phyloP scores from a whole-genome alignment of 2,329 filamentous ascomycete genomes.

The Penicillium hesseltinei region DNA sequence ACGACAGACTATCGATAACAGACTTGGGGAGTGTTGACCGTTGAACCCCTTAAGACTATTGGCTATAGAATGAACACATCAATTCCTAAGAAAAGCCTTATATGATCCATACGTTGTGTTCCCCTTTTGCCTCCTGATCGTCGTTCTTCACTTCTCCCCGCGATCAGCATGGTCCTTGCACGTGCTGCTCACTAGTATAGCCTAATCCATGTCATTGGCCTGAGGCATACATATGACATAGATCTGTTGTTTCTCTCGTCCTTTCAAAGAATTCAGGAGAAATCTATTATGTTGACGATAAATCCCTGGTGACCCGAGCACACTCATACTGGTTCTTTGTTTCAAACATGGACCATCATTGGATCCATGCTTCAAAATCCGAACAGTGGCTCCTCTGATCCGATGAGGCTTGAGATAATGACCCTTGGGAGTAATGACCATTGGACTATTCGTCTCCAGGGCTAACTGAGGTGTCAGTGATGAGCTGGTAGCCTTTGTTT shows the following conservation, averaged over 20 bases:
- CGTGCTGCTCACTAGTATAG: slow-evolving; percentile 21
- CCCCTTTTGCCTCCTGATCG: slow-evolving; percentile 24
- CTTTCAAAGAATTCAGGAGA: neutral
- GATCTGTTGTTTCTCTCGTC: too few relatives aligned
- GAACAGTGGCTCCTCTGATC: neutral
- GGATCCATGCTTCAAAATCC: neutral
- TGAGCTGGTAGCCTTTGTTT: slow-evolving; percentile 4
- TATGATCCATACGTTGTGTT: neutral
- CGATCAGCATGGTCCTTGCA: slow-evolving; percentile 21
- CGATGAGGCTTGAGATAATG: neutral
- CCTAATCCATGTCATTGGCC: slow-evolving; percentile 11
- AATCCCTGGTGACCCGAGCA: neutral
- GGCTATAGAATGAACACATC: neutral
- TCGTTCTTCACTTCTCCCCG: slow-evolving; percentile 22
- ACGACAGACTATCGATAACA: slow-evolving; percentile 1
- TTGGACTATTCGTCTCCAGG: neutral
- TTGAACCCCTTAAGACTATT: neutral
- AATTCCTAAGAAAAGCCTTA: neutral
- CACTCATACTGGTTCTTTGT: slow-evolving; percentile 1
- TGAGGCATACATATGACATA: neutral
- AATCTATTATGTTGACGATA: neutral
- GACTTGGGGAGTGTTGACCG: neutral
- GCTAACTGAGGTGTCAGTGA: neutral
- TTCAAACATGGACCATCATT: neutral
- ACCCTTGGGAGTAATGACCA: neutral